Evolutionary conservation across 805 yeast species (phyloP), one percentile per base, ranked within the genome.

Genomic region (Ogataea neopini): DNA sequence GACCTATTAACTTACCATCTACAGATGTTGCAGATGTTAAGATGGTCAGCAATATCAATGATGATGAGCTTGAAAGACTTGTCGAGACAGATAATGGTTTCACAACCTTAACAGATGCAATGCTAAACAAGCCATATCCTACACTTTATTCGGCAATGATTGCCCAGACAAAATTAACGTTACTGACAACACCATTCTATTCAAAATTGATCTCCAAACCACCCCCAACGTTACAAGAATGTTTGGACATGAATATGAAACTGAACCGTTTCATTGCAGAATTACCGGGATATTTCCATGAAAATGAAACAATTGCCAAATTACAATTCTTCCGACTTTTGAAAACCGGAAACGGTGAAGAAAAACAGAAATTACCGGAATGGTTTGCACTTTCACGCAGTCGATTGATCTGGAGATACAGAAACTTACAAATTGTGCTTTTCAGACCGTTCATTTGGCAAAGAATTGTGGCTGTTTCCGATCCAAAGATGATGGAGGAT

Each of bases 141-240:
- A 80, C 86, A 0, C 64, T 80, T 4, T 81, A 80, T 51, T 77
- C 85, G 3, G 84, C 83, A 2, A 63, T 78, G 58, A 79, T 81
- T 44, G 75, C 74, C 51, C 84, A 79, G 53, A 69, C 83, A 6
- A 73, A 73, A 51, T 70, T 81, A 54, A 73, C 81, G 0, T 60
- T 71, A 26, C 58, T 74, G 26, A 72, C 83, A 1, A 69, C 73
- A n/a, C 72, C 70, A 44, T 73, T 79, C 36, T 79, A 77, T 50
- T 70, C 78, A 49, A 68, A 72, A 43, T 55, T 77, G 37, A 70
- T 77, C 23, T 66, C 81, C 1, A 73, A 66, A 46, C 78, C 77
- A 18, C 66, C 72, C 11, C 79, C 81, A 26, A 66, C 76, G 3
- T 69, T 78, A 2, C 67, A 64, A 37, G 83, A 79, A 46, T 77